A percentile compares a stretch with the other conserved stretches of the same genome.
phyloP scores from a whole-genome alignment of 192 early-diverging fungal species.

The Coemansia sp. region DNA sequence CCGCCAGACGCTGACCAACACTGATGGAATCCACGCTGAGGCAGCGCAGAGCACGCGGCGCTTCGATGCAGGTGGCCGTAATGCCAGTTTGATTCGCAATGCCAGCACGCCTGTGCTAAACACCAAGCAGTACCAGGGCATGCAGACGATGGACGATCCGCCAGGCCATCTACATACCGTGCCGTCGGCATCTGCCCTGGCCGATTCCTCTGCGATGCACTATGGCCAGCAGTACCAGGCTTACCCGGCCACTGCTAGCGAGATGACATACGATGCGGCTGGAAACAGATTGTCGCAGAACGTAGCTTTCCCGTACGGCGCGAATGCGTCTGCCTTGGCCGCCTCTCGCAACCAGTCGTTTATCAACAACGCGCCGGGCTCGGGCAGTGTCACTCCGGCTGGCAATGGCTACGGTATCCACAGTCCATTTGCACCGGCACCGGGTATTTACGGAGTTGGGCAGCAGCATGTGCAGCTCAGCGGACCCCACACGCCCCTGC shows the following conservation, averaged over 20 bases:
- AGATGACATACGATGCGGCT: conserved; percentile 16
- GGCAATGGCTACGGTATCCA: conserved; percentile 30
- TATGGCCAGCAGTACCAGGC: conserved; percentile 29
- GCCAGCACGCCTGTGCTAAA: conserved; percentile 50
- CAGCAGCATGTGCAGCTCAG: conserved; percentile 20
- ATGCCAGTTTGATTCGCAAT: conserved; percentile 40
- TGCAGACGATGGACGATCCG: conserved; percentile 30
- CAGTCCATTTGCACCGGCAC: conserved; percentile 19
- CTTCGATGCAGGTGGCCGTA: conserved; percentile 33
- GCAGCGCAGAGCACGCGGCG: conserved; percentile 18
- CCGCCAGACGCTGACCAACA: conserved; percentile 9
- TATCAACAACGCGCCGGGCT: neutral
- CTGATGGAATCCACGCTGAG: conserved; percentile 12
- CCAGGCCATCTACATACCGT: conserved; percentile 7
- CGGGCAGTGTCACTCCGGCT: conserved; percentile 21
- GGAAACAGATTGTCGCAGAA: conserved; percentile 18
- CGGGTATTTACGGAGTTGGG: conserved; percentile 26
- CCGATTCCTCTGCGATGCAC: conserved; percentile 11
- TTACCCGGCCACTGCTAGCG: conserved; percentile 15
- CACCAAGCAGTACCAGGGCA: conserved; percentile 45
- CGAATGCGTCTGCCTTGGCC: conserved; percentile 15
- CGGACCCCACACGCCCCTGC: conserved; percentile 16
- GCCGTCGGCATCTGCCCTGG: conserved; percentile 12
- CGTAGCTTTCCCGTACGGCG: conserved; percentile 29
- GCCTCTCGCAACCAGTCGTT: conserved; percentile 29